These are phyloP conservation scores for Pugionium dolabratum DNA, from an alignment of 345 rosid species.

Conservation along the genomic window DNA sequence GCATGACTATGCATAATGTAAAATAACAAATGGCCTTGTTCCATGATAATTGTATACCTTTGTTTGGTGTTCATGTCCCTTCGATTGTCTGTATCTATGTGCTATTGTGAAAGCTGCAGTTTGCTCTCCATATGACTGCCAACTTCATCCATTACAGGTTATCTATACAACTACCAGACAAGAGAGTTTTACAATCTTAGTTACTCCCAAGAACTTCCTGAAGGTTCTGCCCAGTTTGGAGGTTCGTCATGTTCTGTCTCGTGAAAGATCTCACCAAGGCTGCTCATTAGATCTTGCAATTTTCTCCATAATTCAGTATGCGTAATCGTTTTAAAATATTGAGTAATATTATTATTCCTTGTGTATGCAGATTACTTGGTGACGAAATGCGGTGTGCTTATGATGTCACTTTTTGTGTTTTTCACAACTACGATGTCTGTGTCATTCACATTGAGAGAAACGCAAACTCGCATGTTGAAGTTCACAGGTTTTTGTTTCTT, in stretches of 20 bases:
- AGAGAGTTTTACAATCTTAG: slow-evolving; percentile 93
- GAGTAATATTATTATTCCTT: slow-evolving; percentile 3
- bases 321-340: not conserved
- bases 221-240: slow-evolving; percentile 86
- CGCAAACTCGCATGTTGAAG: slow-evolving; percentile 96
- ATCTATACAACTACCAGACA: slow-evolving; percentile 84
- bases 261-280: not conserved
- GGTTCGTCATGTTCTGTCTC: slow-evolving; percentile 51
- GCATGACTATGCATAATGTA: slow-evolving; percentile 22
- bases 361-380: slow-evolving; percentile 85
- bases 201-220: slow-evolving; percentile 75
- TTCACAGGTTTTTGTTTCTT: slow-evolving; percentile 71
- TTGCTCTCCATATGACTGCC: slow-evolving; percentile 17
- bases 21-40: slow-evolving; percentile 8
- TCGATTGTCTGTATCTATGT: slow-evolving; percentile 14
- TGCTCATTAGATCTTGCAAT: not conserved
- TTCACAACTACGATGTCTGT: slow-evolving; percentile 99
- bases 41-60: not conserved
- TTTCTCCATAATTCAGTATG: slow-evolving; percentile 18
- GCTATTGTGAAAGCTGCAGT: slow-evolving; percentile 22
- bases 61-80: not conserved
- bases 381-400: slow-evolving; percentile 95
- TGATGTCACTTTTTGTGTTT: slow-evolving; percentile 98
- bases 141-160: slow-evolving; percentile 51
- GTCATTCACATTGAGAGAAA: slow-evolving; percentile 96